phyloP scores from a whole-genome alignment of 2,329 filamentous ascomycete genomes.

The Tolypocladium ovalisporum region DNA sequence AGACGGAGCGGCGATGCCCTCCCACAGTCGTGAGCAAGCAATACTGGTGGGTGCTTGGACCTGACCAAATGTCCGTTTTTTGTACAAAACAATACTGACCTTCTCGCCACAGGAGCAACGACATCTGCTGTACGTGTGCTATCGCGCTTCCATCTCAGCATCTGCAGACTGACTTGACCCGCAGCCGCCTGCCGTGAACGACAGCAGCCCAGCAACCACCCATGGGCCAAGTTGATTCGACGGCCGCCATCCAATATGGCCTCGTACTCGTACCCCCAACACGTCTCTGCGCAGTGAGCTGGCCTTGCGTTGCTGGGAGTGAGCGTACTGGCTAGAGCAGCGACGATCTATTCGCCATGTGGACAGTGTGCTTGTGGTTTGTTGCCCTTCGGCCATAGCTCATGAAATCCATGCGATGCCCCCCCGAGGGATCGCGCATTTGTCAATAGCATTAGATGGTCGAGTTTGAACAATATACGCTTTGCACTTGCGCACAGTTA shows the following conservation, averaged over 20 bases:
- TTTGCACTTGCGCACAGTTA: no score
- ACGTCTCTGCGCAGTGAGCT: constrained; percentile 16
- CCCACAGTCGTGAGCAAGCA: constrained; percentile 33
- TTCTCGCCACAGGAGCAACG: constrained; percentile 24
- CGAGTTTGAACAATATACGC: no score
- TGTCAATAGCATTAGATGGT: no score
- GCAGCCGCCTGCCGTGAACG: constrained; percentile 28
- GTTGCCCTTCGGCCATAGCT: neutral
- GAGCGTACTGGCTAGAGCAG: neutral
- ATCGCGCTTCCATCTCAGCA: neutral
- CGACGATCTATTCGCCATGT: neutral
- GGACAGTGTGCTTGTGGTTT: neutral
- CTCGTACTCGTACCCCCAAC: constrained; percentile 12
- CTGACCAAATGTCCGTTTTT: neutral
- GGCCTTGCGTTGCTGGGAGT: neutral
- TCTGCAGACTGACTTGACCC: constrained; percentile 9
- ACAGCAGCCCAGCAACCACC: constrained; percentile 25
- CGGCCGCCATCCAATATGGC: constrained; percentile 18
- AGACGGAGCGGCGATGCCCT: constrained; percentile 30
- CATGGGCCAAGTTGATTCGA: constrained; percentile 26
- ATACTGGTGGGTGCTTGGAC: constrained; percentile 25
- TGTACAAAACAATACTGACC: constrained; percentile 12
- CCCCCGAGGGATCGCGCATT: neutral
- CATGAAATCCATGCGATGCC: neutral
- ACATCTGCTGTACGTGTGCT: constrained; percentile 30